phyloP scores from a whole-genome alignment of 2,329 filamentous ascomycete species.

The Colletotrichum chrysophilum region DNA sequence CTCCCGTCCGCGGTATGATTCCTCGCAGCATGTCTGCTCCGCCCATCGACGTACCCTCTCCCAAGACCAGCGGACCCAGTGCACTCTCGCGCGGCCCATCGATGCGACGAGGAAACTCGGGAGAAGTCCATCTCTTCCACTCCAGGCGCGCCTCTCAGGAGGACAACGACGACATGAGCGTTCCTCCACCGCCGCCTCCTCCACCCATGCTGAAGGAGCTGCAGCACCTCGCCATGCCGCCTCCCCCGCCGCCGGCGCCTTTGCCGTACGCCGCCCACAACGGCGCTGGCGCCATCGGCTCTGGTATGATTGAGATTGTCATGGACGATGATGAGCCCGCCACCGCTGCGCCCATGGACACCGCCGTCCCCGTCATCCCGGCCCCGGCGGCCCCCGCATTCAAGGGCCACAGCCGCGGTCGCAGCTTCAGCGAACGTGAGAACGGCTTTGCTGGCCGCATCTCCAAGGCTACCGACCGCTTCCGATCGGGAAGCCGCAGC shows the following conservation, averaged over 20 bases:
- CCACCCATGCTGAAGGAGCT: conserved; percentile 66
- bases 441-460: conserved; percentile 58
- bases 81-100: conserved; percentile 31
- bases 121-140: conserved; percentile 43
- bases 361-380: conserved; percentile 49
- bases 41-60: conserved; percentile 41
- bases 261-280: conserved; percentile 49
- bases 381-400: conserved; percentile 47
- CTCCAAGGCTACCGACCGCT: conserved; percentile 63
- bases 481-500: conserved; percentile 64
- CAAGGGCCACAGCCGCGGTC: conserved; percentile 59
- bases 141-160: conserved; percentile 4
- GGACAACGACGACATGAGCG: conserved; percentile 43
- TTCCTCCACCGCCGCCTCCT: conserved; percentile 56
- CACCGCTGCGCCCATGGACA: conserved; percentile 41
- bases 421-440: conserved; percentile 55
- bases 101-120: conserved; percentile 39
- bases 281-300: conserved; percentile 49
- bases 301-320: conserved; percentile 69
- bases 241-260: conserved; percentile 66
- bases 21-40: conserved; percentile 67
- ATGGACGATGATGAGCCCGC: conserved; percentile 62
- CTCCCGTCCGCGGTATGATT: conserved; percentile 53
- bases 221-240: conserved; percentile 65
- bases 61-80: conserved; percentile 29